phyloP scores from a whole-genome alignment of 129 eudicot species.

The Heracleum sosnowskyi region DNA sequence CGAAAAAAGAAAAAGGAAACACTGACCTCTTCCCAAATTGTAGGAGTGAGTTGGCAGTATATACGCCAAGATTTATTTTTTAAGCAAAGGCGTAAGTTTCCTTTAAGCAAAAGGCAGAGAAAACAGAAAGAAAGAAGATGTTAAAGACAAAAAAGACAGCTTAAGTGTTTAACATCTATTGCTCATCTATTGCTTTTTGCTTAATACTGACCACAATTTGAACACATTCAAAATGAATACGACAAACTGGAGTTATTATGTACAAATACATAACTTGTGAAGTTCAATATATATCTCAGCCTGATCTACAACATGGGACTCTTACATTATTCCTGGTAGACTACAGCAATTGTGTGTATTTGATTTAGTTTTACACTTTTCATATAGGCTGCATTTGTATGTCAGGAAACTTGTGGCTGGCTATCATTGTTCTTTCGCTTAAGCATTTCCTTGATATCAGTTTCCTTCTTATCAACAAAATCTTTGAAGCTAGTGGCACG shows the following conservation, averaged over 20 bases:
- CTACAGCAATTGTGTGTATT: not conserved
- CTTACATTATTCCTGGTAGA: not conserved
- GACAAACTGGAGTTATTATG: not conserved
- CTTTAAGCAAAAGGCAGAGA: no score
- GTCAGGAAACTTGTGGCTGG: conserved; percentile 6
- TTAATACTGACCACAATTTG: not conserved
- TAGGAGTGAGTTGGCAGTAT: no score
- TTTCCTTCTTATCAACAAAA: conserved; percentile 34
- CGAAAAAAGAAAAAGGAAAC: no score
- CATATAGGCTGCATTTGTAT: not conserved
- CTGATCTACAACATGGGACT: conserved; percentile 1
- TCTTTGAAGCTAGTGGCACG: conserved; percentile 26
- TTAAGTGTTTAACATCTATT: not conserved
- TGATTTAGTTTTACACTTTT: not conserved
- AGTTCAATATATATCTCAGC: not conserved
- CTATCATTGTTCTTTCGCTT: conserved; percentile 21
- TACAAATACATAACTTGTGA: not conserved
- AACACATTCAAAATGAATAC: no score
- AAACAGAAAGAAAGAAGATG: no score
- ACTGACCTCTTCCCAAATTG: no score
- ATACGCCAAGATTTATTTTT: no score
- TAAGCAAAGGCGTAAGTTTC: no score
- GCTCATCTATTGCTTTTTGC: no score
- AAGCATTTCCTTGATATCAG: conserved; percentile 27
- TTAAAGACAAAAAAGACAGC: no score